Percentiles rank a stretch among this genome's conserved stretches.
Evolutionary conservation across 257 asterid species (phyloP).

Genomic region (Solanum tacnaense): DNA sequence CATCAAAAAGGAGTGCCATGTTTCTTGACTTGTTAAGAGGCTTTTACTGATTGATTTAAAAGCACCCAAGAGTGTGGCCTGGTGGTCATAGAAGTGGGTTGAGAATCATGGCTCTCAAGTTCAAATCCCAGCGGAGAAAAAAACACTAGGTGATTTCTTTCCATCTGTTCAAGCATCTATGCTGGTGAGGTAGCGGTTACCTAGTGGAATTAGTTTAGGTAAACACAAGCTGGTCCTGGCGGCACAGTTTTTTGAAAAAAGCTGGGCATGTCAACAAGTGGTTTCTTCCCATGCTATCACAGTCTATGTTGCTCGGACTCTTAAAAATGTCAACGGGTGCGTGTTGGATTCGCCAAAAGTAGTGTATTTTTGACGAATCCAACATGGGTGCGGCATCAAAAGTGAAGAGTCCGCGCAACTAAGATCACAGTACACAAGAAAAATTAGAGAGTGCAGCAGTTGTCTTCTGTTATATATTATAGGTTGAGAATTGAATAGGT

Average conservation of each 20-base stretch:
- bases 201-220: neutral
- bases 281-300: neutral
- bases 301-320: too few species aligned
- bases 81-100: neutral
- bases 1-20: neutral
- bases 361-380: too few species aligned
- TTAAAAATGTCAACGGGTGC: too few species aligned
- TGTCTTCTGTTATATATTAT: neutral
- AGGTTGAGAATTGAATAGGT: neutral
- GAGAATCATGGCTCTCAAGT: neutral
- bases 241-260: neutral
- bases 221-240: neutral
- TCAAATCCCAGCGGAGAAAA: neutral
- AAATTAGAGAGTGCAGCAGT: neutral
- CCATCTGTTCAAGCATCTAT: neutral
- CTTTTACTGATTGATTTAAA: neutral
- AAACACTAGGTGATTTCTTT: neutral
- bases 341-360: too few species aligned
- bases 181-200: neutral
- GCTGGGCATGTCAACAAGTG: neutral
- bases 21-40: neutral
- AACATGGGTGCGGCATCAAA: too few species aligned
- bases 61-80: neutral
- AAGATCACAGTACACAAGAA: neutral
- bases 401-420: too few species aligned